Percentiles rank a stretch among this genome's conserved stretches.
Evolutionary conservation across 2,329 filamentous ascomycete species (phyloP).

Genomic region (Aspergillus sp.): DNA sequence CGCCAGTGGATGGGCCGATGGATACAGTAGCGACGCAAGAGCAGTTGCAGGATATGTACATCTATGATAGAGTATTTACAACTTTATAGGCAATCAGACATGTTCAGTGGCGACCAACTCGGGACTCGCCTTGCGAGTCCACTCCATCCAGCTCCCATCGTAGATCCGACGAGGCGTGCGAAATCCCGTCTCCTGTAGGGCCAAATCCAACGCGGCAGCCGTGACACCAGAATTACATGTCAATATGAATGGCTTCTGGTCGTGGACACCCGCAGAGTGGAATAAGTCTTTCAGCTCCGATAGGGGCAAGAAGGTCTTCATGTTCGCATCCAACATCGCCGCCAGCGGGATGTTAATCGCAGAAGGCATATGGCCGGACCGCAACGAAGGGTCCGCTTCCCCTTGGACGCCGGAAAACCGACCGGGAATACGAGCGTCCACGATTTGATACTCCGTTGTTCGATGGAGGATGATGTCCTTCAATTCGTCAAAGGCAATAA

Average conservation of each 20-base stretch:
- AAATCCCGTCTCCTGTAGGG: slow-evolving; percentile 18
- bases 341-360: slow-evolving; percentile 26
- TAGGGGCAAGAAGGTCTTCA: slow-evolving; percentile 10
- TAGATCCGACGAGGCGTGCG: slow-evolving; percentile 21
- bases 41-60: background rate
- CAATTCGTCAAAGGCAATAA: slow-evolving; percentile 18
- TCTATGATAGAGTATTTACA: background rate
- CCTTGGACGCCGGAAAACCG: slow-evolving; percentile 19
- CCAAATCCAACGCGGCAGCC: slow-evolving; percentile 25
- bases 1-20: slow-evolving; percentile 67
- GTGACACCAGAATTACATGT: slow-evolving; percentile 32
- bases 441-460: slow-evolving; percentile 12
- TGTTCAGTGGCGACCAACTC: slow-evolving; percentile 5
- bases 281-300: slow-evolving; percentile 13
- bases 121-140: slow-evolving; percentile 19
- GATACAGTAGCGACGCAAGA: slow-evolving; percentile 39
- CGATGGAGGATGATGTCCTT: background rate
- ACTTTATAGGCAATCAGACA: background rate
- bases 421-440: slow-evolving; percentile 19
- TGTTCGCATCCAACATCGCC: slow-evolving; percentile 15
- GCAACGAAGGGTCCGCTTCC: slow-evolving; percentile 14
- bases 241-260: slow-evolving; percentile 15
- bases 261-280: slow-evolving; percentile 15
- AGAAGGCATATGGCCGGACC: slow-evolving; percentile 24
- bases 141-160: slow-evolving; percentile 33